Evolutionary conservation across 495 filamentous ascomycete species (phyloP).

Genomic region (Aspergillus baeticus): DNA sequence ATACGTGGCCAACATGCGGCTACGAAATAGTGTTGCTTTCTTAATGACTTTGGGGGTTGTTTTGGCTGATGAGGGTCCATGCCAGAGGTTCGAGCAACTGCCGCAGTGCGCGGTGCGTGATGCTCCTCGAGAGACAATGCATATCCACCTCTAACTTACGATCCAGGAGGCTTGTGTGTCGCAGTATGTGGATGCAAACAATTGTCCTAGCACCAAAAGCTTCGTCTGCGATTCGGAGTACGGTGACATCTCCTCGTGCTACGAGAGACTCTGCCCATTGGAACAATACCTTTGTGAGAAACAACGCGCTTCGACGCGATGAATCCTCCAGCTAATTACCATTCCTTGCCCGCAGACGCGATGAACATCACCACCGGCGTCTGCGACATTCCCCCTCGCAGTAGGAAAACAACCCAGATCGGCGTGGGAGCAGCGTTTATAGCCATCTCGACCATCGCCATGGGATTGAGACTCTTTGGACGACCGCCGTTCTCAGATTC

Average conservation of each 20-base stretch:
- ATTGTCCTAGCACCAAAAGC: neutral
- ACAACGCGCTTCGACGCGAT: no score
- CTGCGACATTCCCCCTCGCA: constrained; percentile 5
- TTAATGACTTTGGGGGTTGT: neutral
- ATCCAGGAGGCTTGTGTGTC: neutral
- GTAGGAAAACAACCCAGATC: neutral
- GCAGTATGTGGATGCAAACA: neutral
- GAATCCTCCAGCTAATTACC: no score
- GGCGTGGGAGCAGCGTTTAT: constrained; percentile 5
- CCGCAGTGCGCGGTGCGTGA: neutral
- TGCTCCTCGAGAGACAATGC: no score
- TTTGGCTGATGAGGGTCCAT: neutral
- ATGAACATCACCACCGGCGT: constrained; percentile 5
- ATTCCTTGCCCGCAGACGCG: neutral
- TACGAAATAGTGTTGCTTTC: neutral
- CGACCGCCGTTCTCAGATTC: constrained; percentile 1
- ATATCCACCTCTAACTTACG: no score
- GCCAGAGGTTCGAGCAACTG: neutral
- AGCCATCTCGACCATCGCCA: neutral
- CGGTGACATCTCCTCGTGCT: neutral
- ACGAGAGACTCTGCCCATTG: neutral
- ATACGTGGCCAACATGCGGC: neutral
- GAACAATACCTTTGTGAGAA: constrained; percentile 2
- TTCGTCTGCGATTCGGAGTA: neutral
- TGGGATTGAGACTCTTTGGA: neutral